Base-by-base conservation (phyloP, 2,329 filamentous ascomycete species). In the Aspergillus brunneoviolaceus region DNA sequence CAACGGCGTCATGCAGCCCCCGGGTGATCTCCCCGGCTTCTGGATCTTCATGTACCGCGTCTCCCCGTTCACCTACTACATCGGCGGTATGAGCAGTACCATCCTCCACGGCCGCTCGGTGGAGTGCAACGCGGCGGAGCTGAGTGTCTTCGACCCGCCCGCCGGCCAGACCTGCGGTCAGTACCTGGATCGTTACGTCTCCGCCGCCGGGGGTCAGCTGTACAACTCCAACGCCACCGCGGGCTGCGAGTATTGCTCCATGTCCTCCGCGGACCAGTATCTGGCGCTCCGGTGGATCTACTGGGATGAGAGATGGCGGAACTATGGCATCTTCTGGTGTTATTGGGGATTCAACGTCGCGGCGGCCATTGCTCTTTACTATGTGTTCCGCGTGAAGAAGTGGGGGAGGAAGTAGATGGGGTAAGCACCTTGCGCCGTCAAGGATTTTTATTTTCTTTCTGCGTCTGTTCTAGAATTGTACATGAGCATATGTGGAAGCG, bases 1-100 rank as follows among this genome's bases (percentile, higher is more conserved):
- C 47, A 84, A 84, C 19, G 90, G 86, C 21, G 80, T 96, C 2
- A 89, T 84, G 89, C 55, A 88, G 88, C 70, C 86, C 82, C 1
- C 61, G 74, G 0, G 84, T 89, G 54, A 67, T 68, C 1, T 96
- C 87, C 77, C 87, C 85, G 6, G 69, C 71, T 54, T 91, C 89
- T 75, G 93, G 96, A 75, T 84, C 82, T 67, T 85, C 66, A 83
- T 84, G 74, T 84, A 80, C 90, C 49, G 74, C 72, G 55, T 88
- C 92, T 73, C 74, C 80, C 25, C 87, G 87, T 9, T 82, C 82
- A 1, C 65, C 69, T 74, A 73, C 63, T 49, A 53, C 19, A 48
- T 48, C 12, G 42, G 39, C 11, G 49, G 57, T 1, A 21, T 58
- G 19, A 23, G 51, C 45, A 39, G 39, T 21, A 54, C 57, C 5